phyloP scores from a whole-genome alignment of 768 basidiomycete genomes.

The Daedaleopsis sinensis region DNA sequence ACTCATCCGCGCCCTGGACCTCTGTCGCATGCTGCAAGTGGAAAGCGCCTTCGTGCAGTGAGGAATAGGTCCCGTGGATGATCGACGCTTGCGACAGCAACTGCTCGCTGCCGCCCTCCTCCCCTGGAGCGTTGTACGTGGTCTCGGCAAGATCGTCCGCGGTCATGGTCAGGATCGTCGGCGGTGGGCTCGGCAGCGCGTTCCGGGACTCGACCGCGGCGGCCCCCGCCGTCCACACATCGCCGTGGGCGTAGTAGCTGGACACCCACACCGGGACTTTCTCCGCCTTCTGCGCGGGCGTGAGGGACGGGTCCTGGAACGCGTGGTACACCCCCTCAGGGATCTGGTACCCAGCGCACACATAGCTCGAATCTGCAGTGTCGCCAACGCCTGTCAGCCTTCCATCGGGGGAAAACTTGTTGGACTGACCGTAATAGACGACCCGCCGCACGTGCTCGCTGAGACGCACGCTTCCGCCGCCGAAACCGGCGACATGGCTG shows the following conservation, averaged over 20 bases:
- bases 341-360: constrained; percentile 1
- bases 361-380: background rate
- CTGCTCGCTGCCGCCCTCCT: background rate
- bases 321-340: background rate
- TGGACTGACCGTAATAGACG: too few relatives aligned
- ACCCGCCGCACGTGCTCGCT: too few relatives aligned
- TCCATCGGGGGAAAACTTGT: too few relatives aligned
- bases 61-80: background rate
- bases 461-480: constrained; percentile 10
- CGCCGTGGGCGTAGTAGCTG: constrained; percentile 17
- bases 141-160: constrained; percentile 1
- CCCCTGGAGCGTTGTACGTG: background rate
- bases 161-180: background rate
- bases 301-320: constrained; percentile 5
- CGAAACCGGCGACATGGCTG: constrained; percentile 12
- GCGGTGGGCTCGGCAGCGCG: background rate
- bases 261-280: constrained; percentile 11
- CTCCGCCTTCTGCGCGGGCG: background rate
- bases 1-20: background rate
- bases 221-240: constrained; percentile 9
- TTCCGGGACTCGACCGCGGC: constrained; percentile 4
- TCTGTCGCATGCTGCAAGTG: background rate
- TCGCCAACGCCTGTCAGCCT: too few relatives aligned
- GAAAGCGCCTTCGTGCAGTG: background rate
- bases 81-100: background rate